These are phyloP conservation scores for Daldinia childiae DNA, from an alignment of 495 filamentous ascomycete genomes.

Conservation along the genomic window DNA sequence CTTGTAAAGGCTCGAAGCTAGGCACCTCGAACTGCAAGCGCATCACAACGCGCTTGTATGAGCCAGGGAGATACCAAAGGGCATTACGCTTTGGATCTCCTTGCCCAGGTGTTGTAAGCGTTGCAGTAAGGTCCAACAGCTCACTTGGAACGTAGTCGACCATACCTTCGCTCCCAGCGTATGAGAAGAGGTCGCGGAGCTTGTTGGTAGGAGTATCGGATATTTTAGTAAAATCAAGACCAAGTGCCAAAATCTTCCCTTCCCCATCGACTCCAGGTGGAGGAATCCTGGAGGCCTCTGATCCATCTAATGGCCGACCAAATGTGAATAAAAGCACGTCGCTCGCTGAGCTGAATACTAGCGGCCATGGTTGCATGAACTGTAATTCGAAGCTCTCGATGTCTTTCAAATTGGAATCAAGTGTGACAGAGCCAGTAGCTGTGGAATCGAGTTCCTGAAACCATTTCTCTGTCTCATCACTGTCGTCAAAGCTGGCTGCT, in stretches of 20 bases:
- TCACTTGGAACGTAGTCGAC: neutral
- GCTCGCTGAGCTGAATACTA: constrained; percentile 22
- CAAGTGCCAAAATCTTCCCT: neutral
- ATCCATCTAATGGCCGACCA: constrained; percentile 1
- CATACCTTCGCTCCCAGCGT: neutral
- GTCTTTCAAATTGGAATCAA: constrained; percentile 7
- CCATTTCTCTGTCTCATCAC: neutral
- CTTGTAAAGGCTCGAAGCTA: neutral
- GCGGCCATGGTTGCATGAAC: constrained; percentile 13
- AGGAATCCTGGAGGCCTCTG: neutral
- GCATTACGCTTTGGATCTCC: neutral
- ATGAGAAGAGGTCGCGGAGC: neutral
- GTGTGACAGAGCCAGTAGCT: neutral
- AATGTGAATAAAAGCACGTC: constrained; percentile 22
- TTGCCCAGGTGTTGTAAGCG: neutral
- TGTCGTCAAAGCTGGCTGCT: neutral
- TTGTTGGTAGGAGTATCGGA: neutral
- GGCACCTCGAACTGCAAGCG: neutral
- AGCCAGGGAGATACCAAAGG: neutral
- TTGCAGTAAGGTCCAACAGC: neutral
- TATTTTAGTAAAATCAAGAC: neutral
- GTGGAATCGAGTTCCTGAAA: neutral
- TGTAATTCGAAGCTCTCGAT: constrained; percentile 17
- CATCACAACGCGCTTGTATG: neutral
- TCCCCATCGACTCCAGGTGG: neutral